phyloP scores from a whole-genome alignment of 768 basidiomycete species.

The Trichaptum fuscoviolaceum region DNA sequence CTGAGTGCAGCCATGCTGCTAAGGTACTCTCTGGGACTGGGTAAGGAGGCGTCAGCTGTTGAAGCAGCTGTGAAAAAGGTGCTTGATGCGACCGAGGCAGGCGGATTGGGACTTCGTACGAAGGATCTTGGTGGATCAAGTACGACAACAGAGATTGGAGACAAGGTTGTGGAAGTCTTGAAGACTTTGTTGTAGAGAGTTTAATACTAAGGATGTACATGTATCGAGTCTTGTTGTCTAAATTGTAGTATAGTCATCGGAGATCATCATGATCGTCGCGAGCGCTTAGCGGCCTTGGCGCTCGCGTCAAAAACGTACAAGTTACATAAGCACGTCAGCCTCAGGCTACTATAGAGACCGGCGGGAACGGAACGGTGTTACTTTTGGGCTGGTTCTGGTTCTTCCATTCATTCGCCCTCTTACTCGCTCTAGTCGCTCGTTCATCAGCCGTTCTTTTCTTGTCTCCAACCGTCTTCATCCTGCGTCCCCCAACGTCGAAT shows the following conservation, averaged over 20 bases:
- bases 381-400: not conserved
- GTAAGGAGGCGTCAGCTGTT: constrained; percentile 77
- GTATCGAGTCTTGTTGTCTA: not conserved
- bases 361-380: not conserved
- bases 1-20: constrained; percentile 91
- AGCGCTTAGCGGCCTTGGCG: not conserved
- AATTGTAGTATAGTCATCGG: too few species aligned
- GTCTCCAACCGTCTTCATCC: not conserved
- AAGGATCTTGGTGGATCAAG: constrained; percentile 81
- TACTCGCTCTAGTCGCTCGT: not conserved
- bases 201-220: not conserved
- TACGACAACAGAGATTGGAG: constrained; percentile 76
- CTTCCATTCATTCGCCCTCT: not conserved
- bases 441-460: not conserved
- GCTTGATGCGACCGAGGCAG: constrained; percentile 61
- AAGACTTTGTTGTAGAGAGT: constrained; percentile 44
- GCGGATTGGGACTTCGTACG: constrained; percentile 77
- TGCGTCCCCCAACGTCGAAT: not conserved
- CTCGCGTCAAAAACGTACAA: not conserved
- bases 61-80: constrained; percentile 90
- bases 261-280: not conserved
- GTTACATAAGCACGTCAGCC: not conserved
- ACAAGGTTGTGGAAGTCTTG: constrained; percentile 72
- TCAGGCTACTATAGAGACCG: not conserved
- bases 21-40: constrained; percentile 89